Percentiles rank a stretch among this genome's conserved stretches.
Conservation (phyloP, 2,329 filamentous ascomycete species). For the Paecilomyces variotii region DNA sequence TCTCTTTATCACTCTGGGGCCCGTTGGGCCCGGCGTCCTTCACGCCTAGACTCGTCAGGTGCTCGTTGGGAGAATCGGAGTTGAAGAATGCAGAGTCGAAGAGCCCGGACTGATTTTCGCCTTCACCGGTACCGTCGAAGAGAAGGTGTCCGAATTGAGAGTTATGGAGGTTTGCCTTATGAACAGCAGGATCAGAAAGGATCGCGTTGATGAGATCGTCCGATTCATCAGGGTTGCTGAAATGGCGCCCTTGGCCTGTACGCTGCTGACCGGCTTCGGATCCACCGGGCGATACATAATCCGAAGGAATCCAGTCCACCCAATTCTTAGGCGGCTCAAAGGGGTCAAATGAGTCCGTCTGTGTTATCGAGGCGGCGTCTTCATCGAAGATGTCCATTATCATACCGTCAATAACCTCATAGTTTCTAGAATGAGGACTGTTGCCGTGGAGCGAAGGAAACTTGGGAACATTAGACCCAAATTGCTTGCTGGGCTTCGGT, state of each 20-base stretch:
- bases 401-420: conserved; percentile 26
- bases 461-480: conserved; percentile 10
- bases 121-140: conserved; percentile 12
- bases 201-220: conserved; percentile 28
- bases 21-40: conserved; percentile 9
- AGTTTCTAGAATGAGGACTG: conserved; percentile 17
- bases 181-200: conserved; percentile 24
- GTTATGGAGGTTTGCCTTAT: conserved; percentile 18
- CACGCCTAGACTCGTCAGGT: conserved; percentile 13
- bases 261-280: conserved; percentile 14
- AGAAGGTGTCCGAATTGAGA: conserved; percentile 24
- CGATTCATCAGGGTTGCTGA: conserved; percentile 11
- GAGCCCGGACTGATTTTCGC: conserved; percentile 10
- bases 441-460: conserved; percentile 14
- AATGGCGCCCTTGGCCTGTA: conserved; percentile 4
- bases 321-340: conserved; percentile 24
- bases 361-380: conserved; percentile 14
- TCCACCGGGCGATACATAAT: conserved; percentile 24
- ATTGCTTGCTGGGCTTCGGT: conserved; percentile 18
- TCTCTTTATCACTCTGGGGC: neutral
- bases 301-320: conserved; percentile 30
- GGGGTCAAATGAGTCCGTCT: conserved; percentile 20
- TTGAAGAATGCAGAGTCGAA: conserved; percentile 32
- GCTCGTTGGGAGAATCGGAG: conserved; percentile 22
- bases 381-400: conserved; percentile 32